Conservation (phyloP, 2,329 filamentous ascomycete species). For the Pestalotiopsis sp. region DNA sequence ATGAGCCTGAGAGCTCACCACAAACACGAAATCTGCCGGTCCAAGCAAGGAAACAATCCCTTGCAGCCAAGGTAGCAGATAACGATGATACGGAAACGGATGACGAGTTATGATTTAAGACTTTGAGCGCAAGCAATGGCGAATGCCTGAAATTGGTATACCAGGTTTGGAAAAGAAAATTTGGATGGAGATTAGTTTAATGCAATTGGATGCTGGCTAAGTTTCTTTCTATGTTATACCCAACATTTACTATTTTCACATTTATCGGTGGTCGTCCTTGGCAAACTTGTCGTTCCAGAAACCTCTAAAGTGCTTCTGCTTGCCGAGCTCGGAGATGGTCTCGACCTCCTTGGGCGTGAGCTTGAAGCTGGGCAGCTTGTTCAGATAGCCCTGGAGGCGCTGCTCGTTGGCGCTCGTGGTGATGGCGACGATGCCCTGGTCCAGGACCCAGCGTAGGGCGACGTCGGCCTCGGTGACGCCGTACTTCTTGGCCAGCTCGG, state of each 20-base stretch:
- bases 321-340: slow-evolving; percentile 57
- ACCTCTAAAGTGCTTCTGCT: slow-evolving; percentile 61
- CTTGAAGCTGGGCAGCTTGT: slow-evolving; percentile 56
- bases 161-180: not conserved
- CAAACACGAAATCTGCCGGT: slow-evolving; percentile 45
- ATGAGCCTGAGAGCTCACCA: slow-evolving; percentile 26
- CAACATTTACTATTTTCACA: not conserved
- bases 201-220: not conserved
- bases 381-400: slow-evolving; percentile 57
- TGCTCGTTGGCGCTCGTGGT: slow-evolving; percentile 64
- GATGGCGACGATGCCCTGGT: slow-evolving; percentile 60
- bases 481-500: slow-evolving; percentile 58
- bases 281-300: slow-evolving; percentile 61
- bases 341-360: slow-evolving; percentile 61
- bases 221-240: not conserved
- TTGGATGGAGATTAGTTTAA: not conserved
- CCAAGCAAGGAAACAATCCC: slow-evolving; percentile 34
- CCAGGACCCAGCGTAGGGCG: slow-evolving; percentile 61
- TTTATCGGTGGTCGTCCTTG: slow-evolving; percentile 49
- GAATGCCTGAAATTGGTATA: not conserved
- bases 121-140: not conserved
- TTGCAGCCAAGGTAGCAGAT: slow-evolving; percentile 29
- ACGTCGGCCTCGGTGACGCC: slow-evolving; percentile 58
- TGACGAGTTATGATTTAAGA: slow-evolving; percentile 51
- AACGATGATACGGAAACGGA: slow-evolving; percentile 57